phyloP scores from a whole-genome alignment of 1,284 basidiomycete genomes.

The Fereydounia khargensis region DNA sequence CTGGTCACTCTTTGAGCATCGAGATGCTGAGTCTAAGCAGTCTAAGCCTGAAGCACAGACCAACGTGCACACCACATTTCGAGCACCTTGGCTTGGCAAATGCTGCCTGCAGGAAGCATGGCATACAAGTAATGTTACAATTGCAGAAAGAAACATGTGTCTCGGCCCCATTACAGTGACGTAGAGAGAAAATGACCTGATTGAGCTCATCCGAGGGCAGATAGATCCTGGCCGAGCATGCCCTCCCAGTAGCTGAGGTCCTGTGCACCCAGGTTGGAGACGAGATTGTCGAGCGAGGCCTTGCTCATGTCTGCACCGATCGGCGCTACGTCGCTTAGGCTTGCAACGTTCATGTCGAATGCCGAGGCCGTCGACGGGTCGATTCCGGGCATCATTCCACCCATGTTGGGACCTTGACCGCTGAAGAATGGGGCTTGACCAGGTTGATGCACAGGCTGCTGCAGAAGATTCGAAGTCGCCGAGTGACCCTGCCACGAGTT shows the following conservation, averaged over 20 bases:
- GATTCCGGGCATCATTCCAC: neutral
- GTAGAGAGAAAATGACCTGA: no score
- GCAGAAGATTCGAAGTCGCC: neutral
- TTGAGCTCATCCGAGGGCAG: slow-evolving; percentile 3
- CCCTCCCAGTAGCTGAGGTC: slow-evolving; percentile 30
- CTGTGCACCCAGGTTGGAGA: slow-evolving; percentile 13
- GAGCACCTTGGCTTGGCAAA: no score
- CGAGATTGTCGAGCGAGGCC: slow-evolving; percentile 21
- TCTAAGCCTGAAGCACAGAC: no score
- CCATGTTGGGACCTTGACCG: neutral
- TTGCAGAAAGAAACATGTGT: no score
- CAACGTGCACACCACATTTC: no score
- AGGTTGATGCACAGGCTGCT: neutral
- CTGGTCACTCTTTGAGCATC: no score
- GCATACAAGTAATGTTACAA: no score
- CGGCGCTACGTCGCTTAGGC: slow-evolving; percentile 8
- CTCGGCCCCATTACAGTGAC: no score
- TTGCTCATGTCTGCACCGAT: slow-evolving; percentile 24
- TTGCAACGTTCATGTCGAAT: neutral
- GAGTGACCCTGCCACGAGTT: no score
- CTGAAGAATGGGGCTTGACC: neutral
- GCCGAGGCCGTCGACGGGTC: neutral
- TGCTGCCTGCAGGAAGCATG: no score
- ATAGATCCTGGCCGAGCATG: slow-evolving; percentile 20
- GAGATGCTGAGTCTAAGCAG: no score